Conservation (phyloP, 2,329 filamentous ascomycete species). For the Zymoseptoria brevis region DNA sequence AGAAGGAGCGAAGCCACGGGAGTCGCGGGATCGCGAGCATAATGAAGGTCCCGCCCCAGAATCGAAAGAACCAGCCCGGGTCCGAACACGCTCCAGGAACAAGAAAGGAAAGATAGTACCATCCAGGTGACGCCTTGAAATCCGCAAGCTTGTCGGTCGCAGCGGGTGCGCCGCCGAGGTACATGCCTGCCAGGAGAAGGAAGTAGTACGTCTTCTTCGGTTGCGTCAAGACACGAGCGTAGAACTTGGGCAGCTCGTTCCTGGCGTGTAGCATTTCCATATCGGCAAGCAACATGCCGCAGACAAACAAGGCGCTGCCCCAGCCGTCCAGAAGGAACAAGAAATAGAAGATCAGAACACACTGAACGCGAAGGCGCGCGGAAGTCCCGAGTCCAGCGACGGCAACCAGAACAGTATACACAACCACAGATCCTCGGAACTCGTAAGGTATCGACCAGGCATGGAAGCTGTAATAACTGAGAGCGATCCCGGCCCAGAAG, state of each 20-base stretch:
- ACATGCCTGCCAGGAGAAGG: conserved; percentile 46
- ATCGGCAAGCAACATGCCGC: conserved; percentile 55
- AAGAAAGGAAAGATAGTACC: conserved; percentile 42
- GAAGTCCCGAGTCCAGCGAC: conserved; percentile 47
- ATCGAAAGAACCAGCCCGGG: conserved; percentile 20
- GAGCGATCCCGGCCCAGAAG: not conserved
- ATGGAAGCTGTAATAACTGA: conserved; percentile 48
- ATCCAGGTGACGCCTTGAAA: not conserved
- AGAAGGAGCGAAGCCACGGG: conserved; percentile 48
- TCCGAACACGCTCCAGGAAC: conserved; percentile 21
- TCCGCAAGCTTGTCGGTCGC: not conserved
- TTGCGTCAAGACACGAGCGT: not conserved
- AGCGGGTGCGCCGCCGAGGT: conserved; percentile 53
- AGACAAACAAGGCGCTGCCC: conserved; percentile 52
- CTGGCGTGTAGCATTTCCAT: conserved; percentile 43
- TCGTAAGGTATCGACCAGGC: conserved; percentile 58
- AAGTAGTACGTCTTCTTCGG: conserved; percentile 41
- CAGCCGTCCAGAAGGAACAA: conserved; percentile 59
- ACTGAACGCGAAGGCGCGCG: conserved; percentile 16
- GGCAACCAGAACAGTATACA: conserved; percentile 51
- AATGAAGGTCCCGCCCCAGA: conserved; percentile 45
- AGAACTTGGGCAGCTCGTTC: conserved; percentile 1
- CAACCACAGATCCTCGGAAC: conserved; percentile 54
- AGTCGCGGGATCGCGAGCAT: conserved; percentile 50
- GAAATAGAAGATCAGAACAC: conserved; percentile 52